Evolutionary conservation across 768 basidiomycete species (phyloP).

Genomic region (Tricholoma bakamatsutake): DNA sequence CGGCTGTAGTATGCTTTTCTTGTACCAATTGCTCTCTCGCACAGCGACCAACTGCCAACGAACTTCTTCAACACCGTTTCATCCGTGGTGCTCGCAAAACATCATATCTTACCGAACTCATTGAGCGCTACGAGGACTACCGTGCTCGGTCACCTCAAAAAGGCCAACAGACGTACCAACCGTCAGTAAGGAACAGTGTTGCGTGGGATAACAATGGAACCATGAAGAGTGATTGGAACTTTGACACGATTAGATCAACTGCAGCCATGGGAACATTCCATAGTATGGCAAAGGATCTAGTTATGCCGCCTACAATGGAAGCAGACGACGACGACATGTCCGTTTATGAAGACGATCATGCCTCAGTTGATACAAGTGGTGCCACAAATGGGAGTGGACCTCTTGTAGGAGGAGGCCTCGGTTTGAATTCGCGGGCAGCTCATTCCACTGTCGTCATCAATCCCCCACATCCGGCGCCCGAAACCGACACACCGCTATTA

Average conservation of each 20-base stretch:
- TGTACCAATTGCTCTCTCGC: conserved; percentile 13
- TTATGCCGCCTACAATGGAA: conserved; percentile 49
- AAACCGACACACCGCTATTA: conserved; percentile 37
- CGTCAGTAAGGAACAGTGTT: conserved; percentile 50
- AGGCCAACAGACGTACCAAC: conserved; percentile 47
- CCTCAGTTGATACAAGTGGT: conserved; percentile 54
- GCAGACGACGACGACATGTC: conserved; percentile 49
- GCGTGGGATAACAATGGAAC: conserved; percentile 72
- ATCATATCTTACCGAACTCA: conserved; percentile 77
- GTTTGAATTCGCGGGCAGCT: conserved; percentile 46
- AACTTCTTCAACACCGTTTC: conserved; percentile 91
- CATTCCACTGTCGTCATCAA: conserved; percentile 76
- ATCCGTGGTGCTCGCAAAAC: conserved; percentile 82
- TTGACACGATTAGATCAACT: conserved; percentile 75
- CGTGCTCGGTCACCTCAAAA: conserved; percentile 56
- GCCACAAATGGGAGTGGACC: conserved; percentile 65
- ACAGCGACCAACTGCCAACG: conserved; percentile 86
- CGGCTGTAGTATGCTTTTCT: neutral
- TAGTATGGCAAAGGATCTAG: conserved; percentile 62
- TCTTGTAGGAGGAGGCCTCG: conserved; percentile 32
- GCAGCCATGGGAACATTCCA: conserved; percentile 75
- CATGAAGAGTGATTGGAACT: conserved; percentile 92
- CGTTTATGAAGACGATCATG: conserved; percentile 33
- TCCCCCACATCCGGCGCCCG: conserved; percentile 29
- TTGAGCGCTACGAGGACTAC: conserved; percentile 82